These are phyloP conservation scores for Calendula officinalis DNA, from an alignment of 129 eudicot genomes.

Conservation along the genomic window DNA sequence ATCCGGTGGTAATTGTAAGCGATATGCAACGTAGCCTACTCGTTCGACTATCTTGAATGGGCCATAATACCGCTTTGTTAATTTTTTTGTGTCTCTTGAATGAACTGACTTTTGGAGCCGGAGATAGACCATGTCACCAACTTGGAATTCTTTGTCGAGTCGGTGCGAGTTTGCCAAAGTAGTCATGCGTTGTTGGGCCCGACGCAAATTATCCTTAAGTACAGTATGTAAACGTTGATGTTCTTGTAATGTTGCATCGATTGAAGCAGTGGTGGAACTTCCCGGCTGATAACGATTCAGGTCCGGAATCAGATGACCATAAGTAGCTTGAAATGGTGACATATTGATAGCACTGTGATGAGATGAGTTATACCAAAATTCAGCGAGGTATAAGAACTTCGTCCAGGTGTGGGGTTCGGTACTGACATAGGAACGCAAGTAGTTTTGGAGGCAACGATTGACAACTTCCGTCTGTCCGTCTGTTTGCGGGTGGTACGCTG, in stretches of 20 bases:
- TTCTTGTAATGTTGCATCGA: background rate
- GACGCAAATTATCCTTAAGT: background rate
- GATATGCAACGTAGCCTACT: background rate
- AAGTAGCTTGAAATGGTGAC: no score
- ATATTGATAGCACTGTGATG: background rate
- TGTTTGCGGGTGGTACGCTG: slow-evolving; percentile 4
- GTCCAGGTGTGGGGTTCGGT: background rate
- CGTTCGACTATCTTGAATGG: background rate
- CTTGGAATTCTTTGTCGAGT: background rate
- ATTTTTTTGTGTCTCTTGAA: background rate
- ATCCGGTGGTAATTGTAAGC: background rate
- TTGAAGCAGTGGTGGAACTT: background rate
- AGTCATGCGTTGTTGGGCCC: slow-evolving; percentile 1
- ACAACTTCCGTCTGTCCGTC: slow-evolving; percentile 11
- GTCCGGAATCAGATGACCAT: no score
- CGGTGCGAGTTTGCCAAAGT: background rate
- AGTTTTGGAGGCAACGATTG: background rate
- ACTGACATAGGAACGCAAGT: background rate
- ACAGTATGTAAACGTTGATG: background rate
- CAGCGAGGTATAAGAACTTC: background rate
- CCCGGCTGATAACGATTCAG: background rate
- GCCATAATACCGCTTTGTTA: background rate
- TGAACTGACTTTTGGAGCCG: background rate
- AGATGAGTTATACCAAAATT: background rate
- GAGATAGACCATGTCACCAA: slow-evolving; percentile 1